Evolutionary conservation across 495 filamentous ascomycete species (phyloP), one percentile per base, ranked within the genome.

Genomic region (Hyaloscypha finlandica): DNA sequence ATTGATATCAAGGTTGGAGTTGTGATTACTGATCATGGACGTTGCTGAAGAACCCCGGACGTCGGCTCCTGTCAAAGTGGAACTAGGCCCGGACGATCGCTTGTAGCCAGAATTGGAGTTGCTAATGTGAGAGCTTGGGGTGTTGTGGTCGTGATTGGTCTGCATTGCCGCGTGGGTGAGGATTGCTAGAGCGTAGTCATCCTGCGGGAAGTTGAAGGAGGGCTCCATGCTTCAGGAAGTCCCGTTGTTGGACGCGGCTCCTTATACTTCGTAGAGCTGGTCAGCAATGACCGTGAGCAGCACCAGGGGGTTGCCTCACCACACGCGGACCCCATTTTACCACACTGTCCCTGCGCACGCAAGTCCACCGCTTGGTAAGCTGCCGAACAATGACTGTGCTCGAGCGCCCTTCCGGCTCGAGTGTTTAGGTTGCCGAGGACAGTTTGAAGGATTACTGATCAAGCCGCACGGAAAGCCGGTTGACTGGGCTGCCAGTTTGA

Each of bases 111-210:
- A 61, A 57, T 25, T 61, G 30, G 66, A 51, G 51, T 56, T 35
- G 35, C 55, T 61, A 3, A 42, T 51, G 45, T 63, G 19, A 39
- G 64, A 53, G 57, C 22, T 48, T 12, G 11, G 33, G 58, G 51
- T n/a, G 59, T 30, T 63, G 11, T 35, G 16, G 64, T 37, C 22
- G 25, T 22, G 63, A 60, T 57, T 67, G 52, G 42, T 48, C 16
- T 48, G 42, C 57, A 64, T 68, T 22, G 71, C 71, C 29, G 68
- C 71, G 5, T 68, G 63, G 16, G 66, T 73, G 32, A 73, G 57
- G 25, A 73, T 63, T 52, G 65, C 45, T 25, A 70, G 54, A 35
- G 71, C 71, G 70, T 67, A 68, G 35, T 70, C 62, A 39, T 70
- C 62, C 31, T 63, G 65, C 8, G 65, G 65, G 51, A 61, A 64